phyloP scores from a whole-genome alignment of 441 rosid species.

The Flueggea neowawraea region DNA sequence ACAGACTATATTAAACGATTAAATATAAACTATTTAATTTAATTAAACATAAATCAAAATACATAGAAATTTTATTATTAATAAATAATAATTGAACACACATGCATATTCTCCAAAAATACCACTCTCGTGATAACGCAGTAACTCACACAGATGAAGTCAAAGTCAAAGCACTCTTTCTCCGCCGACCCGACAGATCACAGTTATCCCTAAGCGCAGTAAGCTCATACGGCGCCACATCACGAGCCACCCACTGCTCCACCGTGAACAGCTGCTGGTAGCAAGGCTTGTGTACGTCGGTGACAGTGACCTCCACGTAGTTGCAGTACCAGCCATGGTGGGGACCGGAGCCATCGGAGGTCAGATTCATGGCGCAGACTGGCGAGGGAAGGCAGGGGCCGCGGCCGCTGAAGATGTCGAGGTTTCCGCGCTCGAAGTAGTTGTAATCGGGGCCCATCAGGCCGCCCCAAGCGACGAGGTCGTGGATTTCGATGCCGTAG shows the following conservation, averaged over 20 bases:
- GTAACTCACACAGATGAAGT: too few relatives aligned
- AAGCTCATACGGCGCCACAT: conserved; percentile 56
- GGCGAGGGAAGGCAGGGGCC: conserved; percentile 47
- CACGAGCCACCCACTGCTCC: conserved; percentile 83
- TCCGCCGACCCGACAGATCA: background rate
- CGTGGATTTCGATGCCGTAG: conserved; percentile 22
- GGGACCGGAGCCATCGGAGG: conserved; percentile 63
- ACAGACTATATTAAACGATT: too few relatives aligned
- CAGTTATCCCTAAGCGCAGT: conserved; percentile 50
- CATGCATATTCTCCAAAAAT: too few relatives aligned
- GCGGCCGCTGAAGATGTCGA: conserved; percentile 79
- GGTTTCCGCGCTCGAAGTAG: conserved; percentile 80
- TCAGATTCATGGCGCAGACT: conserved; percentile 59
- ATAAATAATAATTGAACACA: too few relatives aligned
- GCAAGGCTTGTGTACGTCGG: conserved; percentile 54
- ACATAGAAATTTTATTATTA: too few relatives aligned
- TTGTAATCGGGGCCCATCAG: conserved; percentile 59
- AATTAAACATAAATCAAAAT: too few relatives aligned
- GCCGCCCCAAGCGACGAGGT: conserved; percentile 75
- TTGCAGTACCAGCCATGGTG: conserved; percentile 84
- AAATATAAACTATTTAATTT: too few relatives aligned
- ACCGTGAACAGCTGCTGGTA: conserved; percentile 45
- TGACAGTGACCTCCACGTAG: conserved; percentile 62
- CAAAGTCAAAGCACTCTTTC: too few relatives aligned
- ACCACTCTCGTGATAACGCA: too few relatives aligned